Evolutionary conservation across 2,329 filamentous ascomycete species (phyloP).

Genomic region (Alternaria triticina): DNA sequence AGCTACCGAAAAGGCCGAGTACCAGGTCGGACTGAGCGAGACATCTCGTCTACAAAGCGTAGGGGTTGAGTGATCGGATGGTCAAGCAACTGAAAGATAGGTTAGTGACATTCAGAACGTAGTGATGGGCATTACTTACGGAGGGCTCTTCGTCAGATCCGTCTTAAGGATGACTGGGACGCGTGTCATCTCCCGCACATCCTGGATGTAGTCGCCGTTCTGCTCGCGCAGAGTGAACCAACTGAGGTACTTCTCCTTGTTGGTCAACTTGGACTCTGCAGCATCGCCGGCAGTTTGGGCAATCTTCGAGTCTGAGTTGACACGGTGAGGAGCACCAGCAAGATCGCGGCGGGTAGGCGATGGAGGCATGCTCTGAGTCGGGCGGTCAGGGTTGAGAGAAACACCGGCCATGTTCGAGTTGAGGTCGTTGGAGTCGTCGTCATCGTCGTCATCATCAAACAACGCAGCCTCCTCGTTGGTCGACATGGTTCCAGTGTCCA

Average conservation of each 20-base stretch:
- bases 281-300: slow-evolving; percentile 70
- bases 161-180: slow-evolving; percentile 99
- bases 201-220: slow-evolving; percentile 95
- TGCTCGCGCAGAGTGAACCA: slow-evolving; percentile 90
- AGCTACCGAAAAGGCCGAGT: slow-evolving; percentile 1
- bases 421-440: slow-evolving; percentile 80
- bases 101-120: slow-evolving; percentile 20
- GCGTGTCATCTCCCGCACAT: slow-evolving; percentile 96
- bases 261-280: slow-evolving; percentile 79
- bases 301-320: slow-evolving; percentile 92
- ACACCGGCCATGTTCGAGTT: slow-evolving; percentile 93
- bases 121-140: slow-evolving; percentile 70
- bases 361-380: slow-evolving; percentile 93
- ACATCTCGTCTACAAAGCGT: slow-evolving; percentile 59
- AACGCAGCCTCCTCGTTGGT: slow-evolving; percentile 93
- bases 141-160: slow-evolving; percentile 96
- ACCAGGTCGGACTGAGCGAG: not conserved
- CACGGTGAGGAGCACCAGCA: slow-evolving; percentile 76
- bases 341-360: slow-evolving; percentile 82
- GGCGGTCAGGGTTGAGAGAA: slow-evolving; percentile 80
- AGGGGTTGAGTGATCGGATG: slow-evolving; percentile 83
- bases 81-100: slow-evolving; percentile 70
- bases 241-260: slow-evolving; percentile 96
- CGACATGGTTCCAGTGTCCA: slow-evolving; percentile 91
- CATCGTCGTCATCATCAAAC: slow-evolving; percentile 88